These are phyloP conservation scores for Euclidium syriacum DNA, from an alignment of 345 rosid species.

Conservation along the genomic window DNA sequence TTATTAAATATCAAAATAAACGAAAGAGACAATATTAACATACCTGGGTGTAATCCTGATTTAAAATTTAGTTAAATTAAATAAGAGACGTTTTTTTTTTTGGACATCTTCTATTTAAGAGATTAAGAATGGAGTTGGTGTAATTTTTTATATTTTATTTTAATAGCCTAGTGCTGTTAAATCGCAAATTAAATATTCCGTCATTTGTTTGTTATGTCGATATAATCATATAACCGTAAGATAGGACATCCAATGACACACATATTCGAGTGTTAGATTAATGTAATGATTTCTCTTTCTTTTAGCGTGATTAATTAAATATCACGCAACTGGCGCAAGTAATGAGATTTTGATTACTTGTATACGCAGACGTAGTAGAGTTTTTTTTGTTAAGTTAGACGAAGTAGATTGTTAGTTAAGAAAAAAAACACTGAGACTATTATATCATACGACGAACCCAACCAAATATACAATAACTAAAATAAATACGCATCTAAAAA, in stretches of 20 bases:
- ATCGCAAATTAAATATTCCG: no score
- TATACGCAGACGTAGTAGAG: neutral
- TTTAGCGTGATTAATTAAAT: neutral
- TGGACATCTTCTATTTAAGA: no score
- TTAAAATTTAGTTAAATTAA: no score
- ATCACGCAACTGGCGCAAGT: neutral
- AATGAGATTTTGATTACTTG: neutral
- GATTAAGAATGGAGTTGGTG: no score
- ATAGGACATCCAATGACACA: neutral
- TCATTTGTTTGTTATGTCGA: no score
- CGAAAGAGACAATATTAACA: no score
- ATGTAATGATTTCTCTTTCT: neutral
- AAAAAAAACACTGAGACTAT: neutral
- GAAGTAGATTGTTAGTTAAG: neutral
- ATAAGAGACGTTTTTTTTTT: no score
- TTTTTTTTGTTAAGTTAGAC: no score
- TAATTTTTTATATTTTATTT: no score
- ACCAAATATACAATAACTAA: constrained; percentile 19
- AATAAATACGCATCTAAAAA: constrained; percentile 18
- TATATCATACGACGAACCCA: constrained; percentile 13
- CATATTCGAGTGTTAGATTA: neutral
- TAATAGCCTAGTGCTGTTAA: no score
- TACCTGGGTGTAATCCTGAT: no score
- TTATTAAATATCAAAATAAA: no score
- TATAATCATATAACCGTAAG: neutral